Conservation (phyloP, 352 stramenopile species). For the Pythium phragmiticola region DNA sequence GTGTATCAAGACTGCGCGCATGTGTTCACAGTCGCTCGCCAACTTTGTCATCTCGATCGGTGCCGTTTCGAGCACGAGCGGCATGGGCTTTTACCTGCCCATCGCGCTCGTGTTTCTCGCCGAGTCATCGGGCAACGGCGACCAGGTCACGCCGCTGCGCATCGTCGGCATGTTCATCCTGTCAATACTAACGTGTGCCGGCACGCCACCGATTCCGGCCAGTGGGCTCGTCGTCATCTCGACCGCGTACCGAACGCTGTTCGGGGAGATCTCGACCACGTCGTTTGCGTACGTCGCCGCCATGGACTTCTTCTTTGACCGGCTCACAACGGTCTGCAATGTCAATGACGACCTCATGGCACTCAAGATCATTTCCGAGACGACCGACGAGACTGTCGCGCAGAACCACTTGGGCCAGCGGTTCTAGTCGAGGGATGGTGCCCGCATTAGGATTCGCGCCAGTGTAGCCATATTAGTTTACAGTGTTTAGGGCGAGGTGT, state of each 20-base stretch:
- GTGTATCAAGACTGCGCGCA: conserved; percentile 53
- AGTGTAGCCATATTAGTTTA: too few species aligned
- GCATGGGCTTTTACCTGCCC: conserved; percentile 52
- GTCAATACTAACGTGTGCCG: conserved; percentile 45
- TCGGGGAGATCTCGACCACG: conserved; percentile 31
- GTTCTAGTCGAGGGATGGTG: neutral
- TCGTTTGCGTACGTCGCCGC: conserved; percentile 39
- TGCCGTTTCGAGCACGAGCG: conserved; percentile 59
- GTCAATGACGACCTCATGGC: conserved; percentile 40
- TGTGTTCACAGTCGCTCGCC: conserved; percentile 67
- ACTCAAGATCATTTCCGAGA: conserved; percentile 24
- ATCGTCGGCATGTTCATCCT: conserved; percentile 59
- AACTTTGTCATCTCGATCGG: conserved; percentile 76
- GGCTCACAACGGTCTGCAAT: conserved; percentile 62
- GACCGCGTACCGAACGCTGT: conserved; percentile 11
- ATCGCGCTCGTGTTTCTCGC: conserved; percentile 63
- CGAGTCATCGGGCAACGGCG: conserved; percentile 55
- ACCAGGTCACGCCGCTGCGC: conserved; percentile 45
- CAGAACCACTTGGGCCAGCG: conserved; percentile 35
- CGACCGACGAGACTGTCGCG: conserved; percentile 14
- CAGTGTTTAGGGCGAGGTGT: too few species aligned
- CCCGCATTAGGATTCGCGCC: neutral
- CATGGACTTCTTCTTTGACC: conserved; percentile 58
- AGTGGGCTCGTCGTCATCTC: conserved; percentile 26
- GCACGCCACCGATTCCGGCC: conserved; percentile 53